Evolutionary conservation across 345 rosid genomes (phyloP), one percentile per base, ranked within the genome.

Genomic region (Gossypium thurberi): DNA sequence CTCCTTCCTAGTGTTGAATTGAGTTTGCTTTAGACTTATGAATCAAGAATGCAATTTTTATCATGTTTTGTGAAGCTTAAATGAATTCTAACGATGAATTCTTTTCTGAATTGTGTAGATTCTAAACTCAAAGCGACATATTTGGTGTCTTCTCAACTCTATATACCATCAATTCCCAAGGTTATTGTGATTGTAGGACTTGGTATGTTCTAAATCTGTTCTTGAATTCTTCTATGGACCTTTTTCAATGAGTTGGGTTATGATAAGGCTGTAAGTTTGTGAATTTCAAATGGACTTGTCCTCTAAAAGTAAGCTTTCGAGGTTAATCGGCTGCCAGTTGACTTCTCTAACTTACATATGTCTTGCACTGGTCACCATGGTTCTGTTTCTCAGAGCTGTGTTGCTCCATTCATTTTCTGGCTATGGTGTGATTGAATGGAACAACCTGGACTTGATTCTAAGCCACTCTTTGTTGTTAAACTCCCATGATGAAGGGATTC

Each of bases 281-380:
- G 44, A 20, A 51, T 79, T 73, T 69, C 50, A 26, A 60, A 87
- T 87, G 90, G 85, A 75, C 60, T 74, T 77, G 50, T 64, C 61
- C 3, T 79, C 50, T 14, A 76, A 62, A 73, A 44, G 66, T 68
- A 87, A 78, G 74, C 81, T 63, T 76, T 77, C 75, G 21, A 83
- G 84, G 66, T 25, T 80, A 4, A 74, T 80, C 43, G 33, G 78
- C 17, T 48, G 60, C 55, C 64, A 58, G 47, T 82, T 82, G 78
- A 84, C 75, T 56, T 82, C 92, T 47, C 52, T 83, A 43, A 65
- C 88, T 40, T 88, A 85, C 55, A 90, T 83, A 81, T 89, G 90
- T 74, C 81, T 88, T 72, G 83, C 68, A 74, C 84, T 91, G 53
- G 76, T 86, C 67, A 74, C 80, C 55, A 62, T 81, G 75, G 83